Evolutionary conservation across 768 basidiomycete species (phyloP).

Genomic region (Basidioascus undulatus): DNA sequence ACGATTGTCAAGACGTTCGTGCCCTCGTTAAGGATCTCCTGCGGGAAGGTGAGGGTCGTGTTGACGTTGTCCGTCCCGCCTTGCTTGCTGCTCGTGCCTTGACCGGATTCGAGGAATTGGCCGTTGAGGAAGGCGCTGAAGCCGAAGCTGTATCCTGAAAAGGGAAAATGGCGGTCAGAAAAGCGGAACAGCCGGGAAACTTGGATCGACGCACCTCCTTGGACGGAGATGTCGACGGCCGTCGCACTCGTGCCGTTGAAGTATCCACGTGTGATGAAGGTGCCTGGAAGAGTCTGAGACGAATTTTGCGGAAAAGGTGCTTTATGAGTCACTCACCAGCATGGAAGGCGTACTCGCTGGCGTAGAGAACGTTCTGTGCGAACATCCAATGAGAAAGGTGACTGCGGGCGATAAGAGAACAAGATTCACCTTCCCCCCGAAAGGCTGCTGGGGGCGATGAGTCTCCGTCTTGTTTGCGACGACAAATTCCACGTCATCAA

Average conservation of each 20-base stretch:
- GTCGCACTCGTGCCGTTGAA: slow-evolving; percentile 28
- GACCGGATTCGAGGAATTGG: slow-evolving; percentile 24
- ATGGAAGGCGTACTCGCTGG: slow-evolving; percentile 28
- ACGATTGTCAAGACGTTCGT: too few relatives aligned
- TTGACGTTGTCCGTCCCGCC: too few relatives aligned
- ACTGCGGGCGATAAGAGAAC: too few relatives aligned
- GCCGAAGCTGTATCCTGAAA: too few relatives aligned
- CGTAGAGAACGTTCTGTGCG: slow-evolving; percentile 26
- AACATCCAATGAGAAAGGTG: slow-evolving; percentile 9
- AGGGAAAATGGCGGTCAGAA: too few relatives aligned
- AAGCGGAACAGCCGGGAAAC: too few relatives aligned
- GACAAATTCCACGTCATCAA: background rate
- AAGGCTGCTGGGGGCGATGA: background rate
- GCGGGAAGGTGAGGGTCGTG: background rate
- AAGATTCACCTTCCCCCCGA: too few relatives aligned
- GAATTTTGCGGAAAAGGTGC: slow-evolving; percentile 13
- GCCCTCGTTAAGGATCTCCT: too few relatives aligned
- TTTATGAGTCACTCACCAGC: background rate
- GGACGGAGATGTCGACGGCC: slow-evolving; percentile 22
- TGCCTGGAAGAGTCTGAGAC: too few relatives aligned
- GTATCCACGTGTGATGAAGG: slow-evolving; percentile 27
- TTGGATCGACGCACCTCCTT: too few relatives aligned
- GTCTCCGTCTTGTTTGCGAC: background rate
- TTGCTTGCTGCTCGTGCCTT: too few relatives aligned
- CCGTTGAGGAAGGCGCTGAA: slow-evolving; percentile 31